Evolutionary conservation across 2,329 filamentous ascomycete species (phyloP).

Genomic region (Colletotrichum sp.): DNA sequence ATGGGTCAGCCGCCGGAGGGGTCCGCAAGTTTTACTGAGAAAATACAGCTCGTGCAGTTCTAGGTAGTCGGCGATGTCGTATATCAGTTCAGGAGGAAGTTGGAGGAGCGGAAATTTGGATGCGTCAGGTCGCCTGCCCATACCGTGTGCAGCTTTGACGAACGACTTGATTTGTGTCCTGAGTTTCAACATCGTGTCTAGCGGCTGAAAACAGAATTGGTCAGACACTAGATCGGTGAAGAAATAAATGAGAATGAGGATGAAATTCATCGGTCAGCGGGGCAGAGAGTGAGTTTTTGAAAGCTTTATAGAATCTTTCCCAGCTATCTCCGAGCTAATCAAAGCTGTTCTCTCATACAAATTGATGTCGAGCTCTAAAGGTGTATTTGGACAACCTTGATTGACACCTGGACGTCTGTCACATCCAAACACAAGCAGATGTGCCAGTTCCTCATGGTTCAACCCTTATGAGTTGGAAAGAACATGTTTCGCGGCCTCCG

Average conservation of each 20-base stretch:
- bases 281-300: accelerated
- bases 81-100: neutral
- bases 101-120: neutral
- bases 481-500: neutral
- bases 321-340: too few species aligned
- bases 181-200: neutral
- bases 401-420: neutral
- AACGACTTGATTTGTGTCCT: neutral
- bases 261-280: accelerated
- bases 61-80: neutral
- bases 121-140: neutral
- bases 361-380: neutral
- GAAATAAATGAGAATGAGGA: neutral
- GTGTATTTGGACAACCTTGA: neutral
- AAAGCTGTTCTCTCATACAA: neutral
- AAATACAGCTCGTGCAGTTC: neutral
- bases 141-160: neutral
- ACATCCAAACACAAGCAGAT: neutral
- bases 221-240: accelerated
- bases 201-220: neutral
- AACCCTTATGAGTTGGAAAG: neutral
- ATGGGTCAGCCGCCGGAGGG: neutral
- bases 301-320: neutral
- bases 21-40: neutral
- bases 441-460: neutral